Conservation (phyloP, 495 filamentous ascomycete species). For the Talaromyces ruber region DNA sequence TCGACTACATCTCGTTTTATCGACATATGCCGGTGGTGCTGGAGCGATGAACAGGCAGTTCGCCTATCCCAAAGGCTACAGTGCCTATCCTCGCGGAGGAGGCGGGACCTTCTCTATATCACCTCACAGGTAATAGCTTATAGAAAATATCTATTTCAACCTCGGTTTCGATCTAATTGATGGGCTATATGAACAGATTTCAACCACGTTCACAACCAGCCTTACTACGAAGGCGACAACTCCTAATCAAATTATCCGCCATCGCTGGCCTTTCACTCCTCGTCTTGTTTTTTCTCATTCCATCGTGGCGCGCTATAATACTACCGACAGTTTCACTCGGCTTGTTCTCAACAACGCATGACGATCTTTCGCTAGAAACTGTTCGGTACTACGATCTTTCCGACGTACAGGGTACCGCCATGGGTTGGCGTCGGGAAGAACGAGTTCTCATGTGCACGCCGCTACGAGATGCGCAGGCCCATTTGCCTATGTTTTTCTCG, state of each 20-base stretch:
- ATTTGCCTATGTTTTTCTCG: conserved; percentile 96
- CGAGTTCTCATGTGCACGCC: conserved; percentile 93
- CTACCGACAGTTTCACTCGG: conserved; percentile 57
- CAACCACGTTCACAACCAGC: conserved; percentile 75
- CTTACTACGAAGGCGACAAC: conserved; percentile 62
- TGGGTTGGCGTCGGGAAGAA: conserved; percentile 92
- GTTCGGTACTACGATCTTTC: conserved; percentile 94
- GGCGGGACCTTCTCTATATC: conserved; percentile 72
- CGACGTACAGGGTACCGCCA: conserved; percentile 78
- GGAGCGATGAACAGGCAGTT: conserved; percentile 48
- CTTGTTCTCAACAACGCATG: conserved; percentile 49
- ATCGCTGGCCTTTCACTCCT: conserved; percentile 43
- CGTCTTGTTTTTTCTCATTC: conserved; percentile 58
- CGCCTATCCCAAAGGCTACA: conserved; percentile 71
- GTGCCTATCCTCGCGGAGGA: conserved; percentile 51
- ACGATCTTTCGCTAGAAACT: conserved; percentile 78
- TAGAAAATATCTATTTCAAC: not conserved
- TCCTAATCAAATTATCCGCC: conserved; percentile 58
- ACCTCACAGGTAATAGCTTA: conserved; percentile 62
- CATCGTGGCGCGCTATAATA: conserved; percentile 61
- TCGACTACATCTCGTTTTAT: not conserved
- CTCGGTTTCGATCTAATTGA: conserved; percentile 6
- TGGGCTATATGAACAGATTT: conserved; percentile 48
- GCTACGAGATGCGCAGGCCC: conserved; percentile 83
- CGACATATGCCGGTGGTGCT: conserved; percentile 16